Evolutionary conservation across 2,329 filamentous ascomycete genomes (phyloP), one percentile per base, ranked within the genome.

Genomic region (Cercospora berteroae): DNA sequence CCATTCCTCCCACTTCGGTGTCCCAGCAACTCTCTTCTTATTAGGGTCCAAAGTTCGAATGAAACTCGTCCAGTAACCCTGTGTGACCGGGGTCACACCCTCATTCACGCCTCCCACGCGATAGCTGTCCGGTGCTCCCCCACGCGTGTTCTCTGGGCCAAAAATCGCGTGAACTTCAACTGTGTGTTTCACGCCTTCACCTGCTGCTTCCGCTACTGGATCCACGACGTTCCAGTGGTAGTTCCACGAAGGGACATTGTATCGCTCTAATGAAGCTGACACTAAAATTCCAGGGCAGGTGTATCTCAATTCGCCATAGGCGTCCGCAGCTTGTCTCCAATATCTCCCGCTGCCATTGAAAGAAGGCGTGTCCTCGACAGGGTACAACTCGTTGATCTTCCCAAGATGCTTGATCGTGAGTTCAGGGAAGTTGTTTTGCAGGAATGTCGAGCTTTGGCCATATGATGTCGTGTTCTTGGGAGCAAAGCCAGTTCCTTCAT

Each of bases 31-130:
- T 8, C 86, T 82, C 64, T 83, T 78, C 16, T 72, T 81, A 74
- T 93, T 94, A 0, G 91, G 91, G 76, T 94, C 82, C 42, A 87
- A 83, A 0, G 82, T 82, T 27, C 85, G 80, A 68, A 94, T 87
- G 75, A 94, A 94, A 70, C 88, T 91, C 1, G 88, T 86, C 89
- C 90, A 93, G 77, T 93, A 94, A 0, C 83, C 84, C 74, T 92
- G 89, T 29, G 90, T 23, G 20, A 50, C 84, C 0, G 90, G 79
- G 0, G 85, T 82, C 1, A 90, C 83, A 5, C 90, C 87, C 0
- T 75, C 74, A 70, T 93, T 92, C 13, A 79, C 77, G 13, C 80
- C 81, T 3, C 80, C 81, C 0, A 80, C 75, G 7, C 76, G 76
- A 71, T 92, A 92, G 57, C 85, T 88, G 2, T 74, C 74, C 0